A percentile compares a stretch with the other conserved stretches of the same genome.
Conservation (phyloP, 768 basidiomycete genomes). For the Exidia glandulosa region DNA sequence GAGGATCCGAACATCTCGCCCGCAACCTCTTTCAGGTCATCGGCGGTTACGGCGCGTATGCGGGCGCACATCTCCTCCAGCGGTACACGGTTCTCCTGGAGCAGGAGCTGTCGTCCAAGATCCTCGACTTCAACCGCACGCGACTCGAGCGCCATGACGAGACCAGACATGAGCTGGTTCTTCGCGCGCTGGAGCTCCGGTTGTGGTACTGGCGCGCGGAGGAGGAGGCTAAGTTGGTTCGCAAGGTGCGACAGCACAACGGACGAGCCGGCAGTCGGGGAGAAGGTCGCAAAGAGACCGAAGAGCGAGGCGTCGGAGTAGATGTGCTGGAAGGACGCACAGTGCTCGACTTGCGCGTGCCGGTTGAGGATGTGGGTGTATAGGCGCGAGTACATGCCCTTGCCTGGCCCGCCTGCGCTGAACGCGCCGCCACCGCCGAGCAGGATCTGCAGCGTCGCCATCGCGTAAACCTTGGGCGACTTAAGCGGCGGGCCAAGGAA, state of each 20-base stretch:
- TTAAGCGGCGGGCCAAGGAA: constrained; percentile 88
- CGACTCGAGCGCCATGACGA: constrained; percentile 94
- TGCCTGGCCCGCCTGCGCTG: constrained; percentile 95
- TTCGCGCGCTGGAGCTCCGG: constrained; percentile 77
- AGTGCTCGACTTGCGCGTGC: constrained; percentile 88
- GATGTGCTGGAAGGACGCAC: constrained; percentile 94
- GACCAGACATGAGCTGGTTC: constrained; percentile 85
- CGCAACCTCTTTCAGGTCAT: constrained; percentile 68
- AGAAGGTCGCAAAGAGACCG: constrained; percentile 79
- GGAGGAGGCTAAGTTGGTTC: constrained; percentile 74
- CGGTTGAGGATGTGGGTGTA: constrained; percentile 95
- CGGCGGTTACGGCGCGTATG: constrained; percentile 64
- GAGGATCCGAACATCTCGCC: constrained; percentile 55
- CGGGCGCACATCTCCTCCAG: constrained; percentile 84
- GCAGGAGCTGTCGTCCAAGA: constrained; percentile 82
- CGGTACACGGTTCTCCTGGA: constrained; percentile 76
- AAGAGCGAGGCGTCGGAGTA: constrained; percentile 91
- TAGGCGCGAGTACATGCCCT: constrained; percentile 97
- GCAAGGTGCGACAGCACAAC: constrained; percentile 69
- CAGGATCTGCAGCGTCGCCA: constrained; percentile 90
- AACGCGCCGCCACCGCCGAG: constrained; percentile 95
- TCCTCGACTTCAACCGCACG: constrained; percentile 78
- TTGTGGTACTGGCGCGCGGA: constrained; percentile 55
- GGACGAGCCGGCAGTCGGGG: constrained; percentile 44
- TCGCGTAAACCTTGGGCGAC: constrained; percentile 83